Evolutionary conservation across 106 monocot species (phyloP).

Genomic region (Allium fistulosum): DNA sequence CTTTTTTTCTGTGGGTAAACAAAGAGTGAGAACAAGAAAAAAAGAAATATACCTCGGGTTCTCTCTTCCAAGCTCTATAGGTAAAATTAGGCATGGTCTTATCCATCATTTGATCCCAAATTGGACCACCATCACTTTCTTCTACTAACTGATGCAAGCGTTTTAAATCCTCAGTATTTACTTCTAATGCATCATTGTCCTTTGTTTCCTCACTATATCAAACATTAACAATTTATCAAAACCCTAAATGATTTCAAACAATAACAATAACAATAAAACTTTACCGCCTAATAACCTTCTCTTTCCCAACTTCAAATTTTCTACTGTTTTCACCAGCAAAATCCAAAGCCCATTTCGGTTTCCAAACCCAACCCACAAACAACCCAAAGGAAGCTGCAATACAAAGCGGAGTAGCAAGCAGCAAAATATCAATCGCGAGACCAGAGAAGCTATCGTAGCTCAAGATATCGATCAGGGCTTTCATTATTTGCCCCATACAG

Average conservation of each 20-base stretch:
- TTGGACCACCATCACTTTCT: conserved; percentile 54
- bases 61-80: conserved; percentile 84
- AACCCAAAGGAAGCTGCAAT: conserved; percentile 51
- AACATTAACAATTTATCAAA: not conserved
- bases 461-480: conserved; percentile 36
- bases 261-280: no score
- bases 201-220: not conserved
- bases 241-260: no score
- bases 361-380: conserved; percentile 72
- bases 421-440: conserved; percentile 31
- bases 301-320: not conserved
- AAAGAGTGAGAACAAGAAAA: not conserved
- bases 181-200: conserved; percentile 25
- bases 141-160: conserved; percentile 57
- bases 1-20: no score
- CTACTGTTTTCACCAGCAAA: conserved; percentile 18
- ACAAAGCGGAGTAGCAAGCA: conserved; percentile 45
- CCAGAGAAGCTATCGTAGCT: conserved; percentile 27
- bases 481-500: conserved; percentile 47
- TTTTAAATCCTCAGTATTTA: conserved; percentile 54
- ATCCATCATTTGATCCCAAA: conserved; percentile 85
- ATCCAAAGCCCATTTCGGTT: conserved; percentile 51
- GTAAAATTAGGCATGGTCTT: conserved; percentile 37
- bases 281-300: no score
- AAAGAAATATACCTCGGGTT: conserved; percentile 45